Conservation (phyloP, 176 grass and related monocot species). For the Poa annua region DNA sequence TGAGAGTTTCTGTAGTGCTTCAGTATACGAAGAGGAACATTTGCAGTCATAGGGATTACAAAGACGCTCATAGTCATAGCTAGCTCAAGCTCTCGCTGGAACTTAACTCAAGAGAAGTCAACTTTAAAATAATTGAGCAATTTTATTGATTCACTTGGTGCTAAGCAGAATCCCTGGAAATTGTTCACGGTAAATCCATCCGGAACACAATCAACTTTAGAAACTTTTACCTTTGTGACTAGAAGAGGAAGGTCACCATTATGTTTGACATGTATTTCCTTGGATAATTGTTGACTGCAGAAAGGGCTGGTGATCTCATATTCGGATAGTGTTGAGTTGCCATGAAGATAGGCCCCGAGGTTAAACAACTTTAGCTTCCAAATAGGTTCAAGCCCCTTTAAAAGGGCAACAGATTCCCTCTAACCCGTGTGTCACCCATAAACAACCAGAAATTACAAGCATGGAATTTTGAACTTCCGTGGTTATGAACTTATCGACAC, state of each 20-base stretch:
- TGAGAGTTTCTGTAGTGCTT: no score
- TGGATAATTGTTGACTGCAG: slow-evolving; percentile 65
- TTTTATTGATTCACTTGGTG: slow-evolving; percentile 64
- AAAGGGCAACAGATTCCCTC: slow-evolving; percentile 54
- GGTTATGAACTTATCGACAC: no score
- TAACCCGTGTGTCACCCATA: neutral
- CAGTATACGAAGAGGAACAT: no score
- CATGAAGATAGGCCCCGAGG: slow-evolving; percentile 47
- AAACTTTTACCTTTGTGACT: slow-evolving; percentile 77
- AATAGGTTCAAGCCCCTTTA: slow-evolving; percentile 72
- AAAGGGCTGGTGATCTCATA: slow-evolving; percentile 44
- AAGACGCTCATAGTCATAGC: no score
- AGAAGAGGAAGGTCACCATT: slow-evolving; percentile 79
- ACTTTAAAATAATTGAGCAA: slow-evolving; percentile 69
- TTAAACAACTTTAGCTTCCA: slow-evolving; percentile 92
- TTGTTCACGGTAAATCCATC: slow-evolving; percentile 68
- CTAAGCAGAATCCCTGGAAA: slow-evolving; percentile 74
- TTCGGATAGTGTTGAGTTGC: slow-evolving; percentile 51
- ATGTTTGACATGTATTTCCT: slow-evolving; percentile 87
- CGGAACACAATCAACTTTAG: slow-evolving; percentile 69
- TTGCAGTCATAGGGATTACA: no score
- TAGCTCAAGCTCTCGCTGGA: slow-evolving; percentile 57
- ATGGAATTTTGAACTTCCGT: no score
- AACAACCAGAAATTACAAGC: no score
- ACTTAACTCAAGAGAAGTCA: slow-evolving; percentile 66